These are phyloP conservation scores for Termitomyces sp. DNA, from an alignment of 768 basidiomycete genomes.

Conservation along the genomic window DNA sequence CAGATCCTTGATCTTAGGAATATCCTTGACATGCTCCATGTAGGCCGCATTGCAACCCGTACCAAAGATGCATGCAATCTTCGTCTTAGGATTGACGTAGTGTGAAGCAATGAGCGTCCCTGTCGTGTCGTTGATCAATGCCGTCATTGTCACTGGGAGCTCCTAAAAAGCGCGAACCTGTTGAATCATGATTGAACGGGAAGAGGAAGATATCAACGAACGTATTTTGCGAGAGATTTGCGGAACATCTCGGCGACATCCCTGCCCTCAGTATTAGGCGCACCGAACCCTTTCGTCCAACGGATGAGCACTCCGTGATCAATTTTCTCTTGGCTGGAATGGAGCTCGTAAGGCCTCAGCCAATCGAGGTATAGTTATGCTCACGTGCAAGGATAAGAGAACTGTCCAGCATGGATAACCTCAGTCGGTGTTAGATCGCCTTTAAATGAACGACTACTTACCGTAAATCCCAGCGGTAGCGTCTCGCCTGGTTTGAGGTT, in stretches of 20 bases:
- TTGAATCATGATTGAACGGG: neutral
- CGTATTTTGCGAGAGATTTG: constrained; percentile 71
- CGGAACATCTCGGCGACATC: constrained; percentile 96
- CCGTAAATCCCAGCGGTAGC: constrained; percentile 91
- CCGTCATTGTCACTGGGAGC: constrained; percentile 79
- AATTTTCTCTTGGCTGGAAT: constrained; percentile 79
- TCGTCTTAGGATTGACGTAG: constrained; percentile 88
- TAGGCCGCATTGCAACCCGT: constrained; percentile 99
- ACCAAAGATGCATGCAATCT: constrained; percentile 95
- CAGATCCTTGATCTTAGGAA: constrained; percentile 80
- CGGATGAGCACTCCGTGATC: constrained; percentile 93
- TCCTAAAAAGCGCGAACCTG: constrained; percentile 40
- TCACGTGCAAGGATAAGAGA: neutral
- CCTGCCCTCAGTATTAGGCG: constrained; percentile 83
- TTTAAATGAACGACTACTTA: constrained; percentile 31
- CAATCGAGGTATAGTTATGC: neutral
- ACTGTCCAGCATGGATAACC: constrained; percentile 78
- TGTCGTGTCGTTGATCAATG: constrained; percentile 97
- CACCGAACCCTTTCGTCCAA: constrained; percentile 99
- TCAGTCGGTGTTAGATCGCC: neutral
- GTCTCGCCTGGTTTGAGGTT: constrained; percentile 46
- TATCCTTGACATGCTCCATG: constrained; percentile 85
- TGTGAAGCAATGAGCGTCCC: constrained; percentile 96
- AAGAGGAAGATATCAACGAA: constrained; percentile 33
- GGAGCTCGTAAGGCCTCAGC: neutral